These are phyloP conservation scores for Olyra latifolia DNA, from an alignment of 176 grass and related monocot species.

Conservation along the genomic window DNA sequence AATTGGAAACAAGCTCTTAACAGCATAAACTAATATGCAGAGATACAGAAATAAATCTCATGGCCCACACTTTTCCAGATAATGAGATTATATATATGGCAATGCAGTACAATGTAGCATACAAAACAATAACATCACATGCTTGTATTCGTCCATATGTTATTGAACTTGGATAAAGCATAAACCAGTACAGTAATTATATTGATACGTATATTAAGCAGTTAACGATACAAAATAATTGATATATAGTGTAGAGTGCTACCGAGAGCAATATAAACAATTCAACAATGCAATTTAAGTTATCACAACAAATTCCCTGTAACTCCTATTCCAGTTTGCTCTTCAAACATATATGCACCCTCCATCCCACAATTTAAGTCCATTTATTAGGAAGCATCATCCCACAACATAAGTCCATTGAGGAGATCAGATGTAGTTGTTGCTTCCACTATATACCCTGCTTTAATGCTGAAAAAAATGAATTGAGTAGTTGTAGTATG, in stretches of 20 bases:
- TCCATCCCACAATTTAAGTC: too few species aligned
- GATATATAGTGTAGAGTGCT: slow-evolving; percentile 1
- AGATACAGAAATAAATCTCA: neutral
- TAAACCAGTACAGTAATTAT: neutral
- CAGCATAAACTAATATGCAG: neutral
- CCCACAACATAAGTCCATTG: too few species aligned
- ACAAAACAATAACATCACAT: neutral
- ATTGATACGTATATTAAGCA: slow-evolving; percentile 2
- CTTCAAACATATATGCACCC: neutral
- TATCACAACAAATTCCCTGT: neutral
- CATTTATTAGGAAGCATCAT: too few species aligned
- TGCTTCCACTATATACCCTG: too few species aligned
- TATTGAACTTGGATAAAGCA: neutral
- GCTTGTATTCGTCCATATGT: neutral
- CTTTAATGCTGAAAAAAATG: too few species aligned
- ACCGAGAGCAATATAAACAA: neutral
- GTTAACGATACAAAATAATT: neutral
- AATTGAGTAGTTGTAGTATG: too few species aligned
- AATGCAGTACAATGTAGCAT: neutral
- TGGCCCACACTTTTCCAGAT: neutral
- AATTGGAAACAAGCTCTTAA: neutral
- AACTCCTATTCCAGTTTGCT: neutral
- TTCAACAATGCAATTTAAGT: neutral
- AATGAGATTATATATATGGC: neutral
- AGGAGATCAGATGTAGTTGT: too few species aligned